Percentiles rank a stretch among this genome's conserved stretches.
phyloP scores from a whole-genome alignment of 1,139 yeast genomes.

The Suhomyces panamericanus region DNA sequence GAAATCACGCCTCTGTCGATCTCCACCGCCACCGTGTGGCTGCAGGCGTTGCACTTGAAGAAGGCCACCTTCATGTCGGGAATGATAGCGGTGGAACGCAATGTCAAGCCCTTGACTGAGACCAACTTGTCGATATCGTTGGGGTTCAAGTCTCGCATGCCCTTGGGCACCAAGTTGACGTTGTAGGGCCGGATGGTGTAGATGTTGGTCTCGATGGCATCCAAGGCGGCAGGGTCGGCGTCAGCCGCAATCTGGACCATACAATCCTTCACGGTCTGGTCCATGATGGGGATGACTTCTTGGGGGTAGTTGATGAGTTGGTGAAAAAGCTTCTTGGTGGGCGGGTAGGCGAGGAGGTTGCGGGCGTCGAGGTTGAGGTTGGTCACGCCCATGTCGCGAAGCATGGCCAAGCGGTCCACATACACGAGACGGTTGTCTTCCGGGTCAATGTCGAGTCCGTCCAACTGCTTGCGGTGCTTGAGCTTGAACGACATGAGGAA shows the following conservation, averaged over 20 bases:
- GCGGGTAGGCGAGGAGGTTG: slow-evolving; percentile 73
- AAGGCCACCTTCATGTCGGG: slow-evolving; percentile 99
- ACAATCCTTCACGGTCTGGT: slow-evolving; percentile 89
- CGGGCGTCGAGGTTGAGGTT: slow-evolving; percentile 83
- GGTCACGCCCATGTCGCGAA: slow-evolving; percentile 77
- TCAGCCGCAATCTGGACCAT: slow-evolving; percentile 78
- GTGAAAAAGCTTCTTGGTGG: slow-evolving; percentile 75
- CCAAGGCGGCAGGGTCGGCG: slow-evolving; percentile 45
- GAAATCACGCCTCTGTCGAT: slow-evolving; percentile 93
- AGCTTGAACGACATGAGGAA: slow-evolving; percentile 81
- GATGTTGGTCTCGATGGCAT: slow-evolving; percentile 74
- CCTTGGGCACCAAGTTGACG: slow-evolving; percentile 61
- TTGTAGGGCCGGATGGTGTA: slow-evolving; percentile 90
- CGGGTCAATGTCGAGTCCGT: slow-evolving; percentile 47
- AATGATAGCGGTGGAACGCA: slow-evolving; percentile 85
- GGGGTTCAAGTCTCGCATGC: slow-evolving; percentile 95
- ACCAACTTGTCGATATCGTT: slow-evolving; percentile 93
- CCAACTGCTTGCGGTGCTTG: slow-evolving; percentile 67
- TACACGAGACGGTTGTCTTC: slow-evolving; percentile 77
- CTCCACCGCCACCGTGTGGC: slow-evolving; percentile 87
- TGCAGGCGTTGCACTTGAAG: slow-evolving; percentile 93
- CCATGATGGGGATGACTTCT: slow-evolving; percentile 97
- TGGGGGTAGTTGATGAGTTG: slow-evolving; percentile 93
- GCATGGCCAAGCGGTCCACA: slow-evolving; percentile 66
- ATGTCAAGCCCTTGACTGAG: slow-evolving; percentile 84